Conservation (phyloP, 768 basidiomycete genomes). For the Dentipellis sp. region DNA sequence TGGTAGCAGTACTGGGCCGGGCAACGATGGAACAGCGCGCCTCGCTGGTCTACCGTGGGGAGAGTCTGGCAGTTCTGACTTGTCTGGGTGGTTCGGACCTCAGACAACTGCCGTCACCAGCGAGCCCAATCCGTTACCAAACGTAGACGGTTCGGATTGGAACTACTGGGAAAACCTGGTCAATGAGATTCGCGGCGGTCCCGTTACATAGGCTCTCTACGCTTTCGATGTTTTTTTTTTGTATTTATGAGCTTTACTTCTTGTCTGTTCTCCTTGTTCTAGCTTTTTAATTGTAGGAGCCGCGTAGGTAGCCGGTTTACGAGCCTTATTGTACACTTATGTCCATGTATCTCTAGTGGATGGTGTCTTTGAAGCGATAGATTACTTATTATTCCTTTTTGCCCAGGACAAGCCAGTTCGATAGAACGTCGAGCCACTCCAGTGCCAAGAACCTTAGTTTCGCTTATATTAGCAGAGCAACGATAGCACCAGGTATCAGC, state of each 20-base stretch:
- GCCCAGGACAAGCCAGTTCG: no score
- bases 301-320: no score
- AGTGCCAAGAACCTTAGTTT: no score
- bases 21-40: constrained; percentile 27
- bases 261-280: not conserved
- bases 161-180: constrained; percentile 15
- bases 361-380: not conserved
- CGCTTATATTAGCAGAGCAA: no score
- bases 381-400: not conserved
- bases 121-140: not conserved
- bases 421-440: no score
- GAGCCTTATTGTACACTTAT: not conserved
- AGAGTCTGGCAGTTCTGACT: constrained; percentile 12
- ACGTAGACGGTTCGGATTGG: constrained; percentile 12
- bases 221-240: not conserved
- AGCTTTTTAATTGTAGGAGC: no score
- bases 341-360: not conserved
- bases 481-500: not conserved
- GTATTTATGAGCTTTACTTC: not conserved
- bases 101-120: not conserved
- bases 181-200: constrained; percentile 15
- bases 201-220: constrained; percentile 1
- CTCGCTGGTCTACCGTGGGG: constrained; percentile 16
- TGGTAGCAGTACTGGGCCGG: constrained; percentile 6
- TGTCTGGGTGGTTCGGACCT: constrained; percentile 14